phyloP scores from a whole-genome alignment of 352 stramenopile genomes.

The Globisporangium rhizosaccharum region DNA sequence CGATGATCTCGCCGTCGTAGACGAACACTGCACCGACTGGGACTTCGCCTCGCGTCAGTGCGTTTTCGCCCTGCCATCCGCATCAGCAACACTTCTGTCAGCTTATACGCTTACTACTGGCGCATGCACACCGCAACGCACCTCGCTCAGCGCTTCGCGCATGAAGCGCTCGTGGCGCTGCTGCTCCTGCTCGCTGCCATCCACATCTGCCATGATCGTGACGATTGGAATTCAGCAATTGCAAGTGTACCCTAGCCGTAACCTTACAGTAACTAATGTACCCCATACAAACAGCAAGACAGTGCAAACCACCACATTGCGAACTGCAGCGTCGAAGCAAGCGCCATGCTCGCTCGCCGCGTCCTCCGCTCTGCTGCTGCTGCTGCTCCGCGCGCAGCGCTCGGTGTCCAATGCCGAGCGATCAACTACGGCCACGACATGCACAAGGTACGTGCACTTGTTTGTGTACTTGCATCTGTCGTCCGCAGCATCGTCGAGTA shows the following conservation, averaged over 20 bases:
- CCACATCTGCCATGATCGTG: slow-evolving; percentile 1
- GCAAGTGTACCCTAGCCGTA: not conserved
- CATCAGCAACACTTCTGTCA: not conserved
- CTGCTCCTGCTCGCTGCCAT: slow-evolving; percentile 4
- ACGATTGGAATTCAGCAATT: not conserved
- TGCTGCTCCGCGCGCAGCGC: slow-evolving; percentile 8
- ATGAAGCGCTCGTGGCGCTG: slow-evolving; percentile 59
- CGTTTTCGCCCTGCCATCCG: slow-evolving; percentile 59
- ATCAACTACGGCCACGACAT: slow-evolving; percentile 87
- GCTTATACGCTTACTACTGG: not conserved
- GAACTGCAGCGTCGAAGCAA: not conserved
- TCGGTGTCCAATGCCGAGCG: slow-evolving; percentile 19
- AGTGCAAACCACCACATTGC: not conserved
- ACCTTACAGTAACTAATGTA: not conserved
- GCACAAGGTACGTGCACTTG: slow-evolving; percentile 41
- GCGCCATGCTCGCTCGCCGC: slow-evolving; percentile 3
- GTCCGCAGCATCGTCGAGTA: too few relatives aligned
- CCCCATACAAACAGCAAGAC: not conserved
- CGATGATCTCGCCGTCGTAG: slow-evolving; percentile 67
- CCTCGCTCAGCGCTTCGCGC: slow-evolving; percentile 64
- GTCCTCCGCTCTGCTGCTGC: slow-evolving; percentile 13
- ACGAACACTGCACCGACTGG: slow-evolving; percentile 92
- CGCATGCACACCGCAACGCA: slow-evolving; percentile 5
- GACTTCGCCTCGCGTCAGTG: slow-evolving; percentile 78
- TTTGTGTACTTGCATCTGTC: not conserved